Evolutionary conservation across 1,284 basidiomycete genomes (phyloP).

Genomic region (Boletus sp.): DNA sequence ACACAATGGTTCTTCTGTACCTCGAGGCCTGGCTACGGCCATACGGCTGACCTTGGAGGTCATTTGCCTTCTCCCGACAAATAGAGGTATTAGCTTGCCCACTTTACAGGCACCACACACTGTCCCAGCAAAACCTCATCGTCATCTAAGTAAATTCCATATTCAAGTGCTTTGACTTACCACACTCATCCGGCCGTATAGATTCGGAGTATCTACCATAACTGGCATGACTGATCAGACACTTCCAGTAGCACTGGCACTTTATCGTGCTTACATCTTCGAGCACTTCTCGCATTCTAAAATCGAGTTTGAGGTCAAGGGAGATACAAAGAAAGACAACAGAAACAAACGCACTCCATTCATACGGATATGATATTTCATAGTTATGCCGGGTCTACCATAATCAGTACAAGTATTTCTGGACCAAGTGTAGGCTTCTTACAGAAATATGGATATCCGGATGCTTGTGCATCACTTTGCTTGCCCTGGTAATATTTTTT

Average conservation of each 20-base stretch:
- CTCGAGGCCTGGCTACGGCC: constrained; percentile 46
- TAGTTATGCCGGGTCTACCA: constrained; percentile 71
- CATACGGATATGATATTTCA: constrained; percentile 72
- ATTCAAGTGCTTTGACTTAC: constrained; percentile 38
- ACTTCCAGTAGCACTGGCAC: background rate
- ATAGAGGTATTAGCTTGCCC: constrained; percentile 58
- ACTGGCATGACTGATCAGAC: constrained; percentile 37
- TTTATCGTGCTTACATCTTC: constrained; percentile 52
- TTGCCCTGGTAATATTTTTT: constrained; percentile 47
- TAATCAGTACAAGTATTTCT: constrained; percentile 1
- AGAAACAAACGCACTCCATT: constrained; percentile 60
- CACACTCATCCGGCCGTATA: constrained; percentile 64
- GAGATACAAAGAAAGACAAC: background rate
- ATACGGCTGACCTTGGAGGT: constrained; percentile 47
- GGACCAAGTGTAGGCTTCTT: constrained; percentile 20
- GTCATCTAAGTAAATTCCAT: background rate
- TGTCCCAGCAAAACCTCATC: constrained; percentile 15
- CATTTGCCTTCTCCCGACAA: constrained; percentile 38
- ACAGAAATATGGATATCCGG: constrained; percentile 75
- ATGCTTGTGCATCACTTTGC: constrained; percentile 56
- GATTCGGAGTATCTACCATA: constrained; percentile 79
- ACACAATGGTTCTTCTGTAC: constrained; percentile 31
- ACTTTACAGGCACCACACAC: constrained; percentile 51
- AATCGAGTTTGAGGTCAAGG: background rate
- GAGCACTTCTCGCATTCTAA: constrained; percentile 65